These are phyloP conservation scores for Excoecaria agallocha DNA, from an alignment of 345 rosid species.

Conservation along the genomic window DNA sequence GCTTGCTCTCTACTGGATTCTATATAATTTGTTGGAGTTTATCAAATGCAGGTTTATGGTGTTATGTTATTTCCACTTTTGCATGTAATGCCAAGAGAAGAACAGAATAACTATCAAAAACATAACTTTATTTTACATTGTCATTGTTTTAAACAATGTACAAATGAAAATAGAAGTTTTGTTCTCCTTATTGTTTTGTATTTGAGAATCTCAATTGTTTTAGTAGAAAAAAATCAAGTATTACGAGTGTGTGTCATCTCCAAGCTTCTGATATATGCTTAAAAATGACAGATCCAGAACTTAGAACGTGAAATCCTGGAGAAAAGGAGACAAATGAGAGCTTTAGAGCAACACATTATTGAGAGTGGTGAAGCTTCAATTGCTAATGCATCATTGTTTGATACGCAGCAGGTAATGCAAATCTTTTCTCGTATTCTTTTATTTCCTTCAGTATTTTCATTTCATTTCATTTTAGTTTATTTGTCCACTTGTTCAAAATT, in stretches of 20 bases:
- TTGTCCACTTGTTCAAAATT: not conserved
- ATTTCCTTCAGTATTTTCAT: not conserved
- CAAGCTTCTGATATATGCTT: slow-evolving; percentile 18
- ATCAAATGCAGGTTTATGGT: not conserved
- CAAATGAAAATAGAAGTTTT: not conserved
- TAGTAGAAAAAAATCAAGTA: not conserved
- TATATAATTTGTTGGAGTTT: not conserved
- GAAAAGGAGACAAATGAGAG: slow-evolving; percentile 85
- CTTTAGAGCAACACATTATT: slow-evolving; percentile 74
- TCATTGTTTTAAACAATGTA: not conserved
- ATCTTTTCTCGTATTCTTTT: not conserved
- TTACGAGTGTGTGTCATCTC: not conserved
- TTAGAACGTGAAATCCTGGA: slow-evolving; percentile 88
- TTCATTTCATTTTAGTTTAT: not conserved
- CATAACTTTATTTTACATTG: not conserved
- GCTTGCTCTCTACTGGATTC: not conserved
- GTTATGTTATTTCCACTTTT: not conserved
- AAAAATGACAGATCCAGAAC: slow-evolving; percentile 57
- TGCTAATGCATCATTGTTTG: slow-evolving; percentile 83
- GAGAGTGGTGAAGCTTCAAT: slow-evolving; percentile 95
- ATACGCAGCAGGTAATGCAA: slow-evolving; percentile 86
- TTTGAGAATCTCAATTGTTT: slow-evolving; percentile 8
- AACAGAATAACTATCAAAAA: not conserved
- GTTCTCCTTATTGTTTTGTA: slow-evolving; percentile 1
- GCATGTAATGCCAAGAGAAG: not conserved